These are phyloP conservation scores for Ustilago crameri DNA, from an alignment of 1,284 basidiomycete genomes.

Conservation along the genomic window DNA sequence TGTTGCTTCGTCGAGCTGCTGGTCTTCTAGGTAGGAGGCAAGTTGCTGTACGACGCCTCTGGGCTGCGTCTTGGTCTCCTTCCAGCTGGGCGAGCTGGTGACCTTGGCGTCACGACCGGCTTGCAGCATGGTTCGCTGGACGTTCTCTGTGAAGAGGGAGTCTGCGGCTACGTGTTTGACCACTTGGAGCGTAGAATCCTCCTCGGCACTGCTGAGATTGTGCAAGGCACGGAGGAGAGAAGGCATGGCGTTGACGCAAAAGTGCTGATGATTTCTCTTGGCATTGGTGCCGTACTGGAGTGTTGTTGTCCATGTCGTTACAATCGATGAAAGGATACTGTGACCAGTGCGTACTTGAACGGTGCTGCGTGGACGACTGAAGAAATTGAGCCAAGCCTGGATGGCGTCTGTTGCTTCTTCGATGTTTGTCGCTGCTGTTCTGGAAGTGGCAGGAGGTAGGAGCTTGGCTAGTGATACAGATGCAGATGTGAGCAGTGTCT, in stretches of 20 bases:
- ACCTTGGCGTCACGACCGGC: slow-evolving; percentile 19
- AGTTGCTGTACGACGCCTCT: slow-evolving; percentile 18
- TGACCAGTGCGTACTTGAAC: slow-evolving; percentile 5
- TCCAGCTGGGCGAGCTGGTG: slow-evolving; percentile 11
- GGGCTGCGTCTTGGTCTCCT: slow-evolving; percentile 6
- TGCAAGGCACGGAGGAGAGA: slow-evolving; percentile 24
- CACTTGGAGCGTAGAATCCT: slow-evolving; percentile 10
- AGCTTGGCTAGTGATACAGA: slow-evolving; percentile 17
- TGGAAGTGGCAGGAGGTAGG: slow-evolving; percentile 35
- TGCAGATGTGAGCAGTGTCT: slow-evolving; percentile 9
- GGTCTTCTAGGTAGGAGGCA: slow-evolving; percentile 10
- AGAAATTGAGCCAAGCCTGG: slow-evolving; percentile 43
- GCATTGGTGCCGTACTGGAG: slow-evolving; percentile 53
- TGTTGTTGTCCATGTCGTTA: slow-evolving; percentile 29
- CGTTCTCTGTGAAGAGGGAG: slow-evolving; percentile 48
- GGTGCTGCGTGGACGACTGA: slow-evolving; percentile 8
- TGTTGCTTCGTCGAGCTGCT: slow-evolving; percentile 3
- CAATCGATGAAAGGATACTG: slow-evolving; percentile 24
- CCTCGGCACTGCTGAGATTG: neutral
- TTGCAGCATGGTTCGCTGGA: slow-evolving; percentile 31
- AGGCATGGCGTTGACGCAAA: slow-evolving; percentile 26
- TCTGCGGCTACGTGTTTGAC: slow-evolving; percentile 31
- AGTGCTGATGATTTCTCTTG: slow-evolving; percentile 53
- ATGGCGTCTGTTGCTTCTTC: slow-evolving; percentile 52
- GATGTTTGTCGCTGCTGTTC: slow-evolving; percentile 52